Conservation (phyloP, 208 protist species). For the Leishmania aethiopica region DNA sequence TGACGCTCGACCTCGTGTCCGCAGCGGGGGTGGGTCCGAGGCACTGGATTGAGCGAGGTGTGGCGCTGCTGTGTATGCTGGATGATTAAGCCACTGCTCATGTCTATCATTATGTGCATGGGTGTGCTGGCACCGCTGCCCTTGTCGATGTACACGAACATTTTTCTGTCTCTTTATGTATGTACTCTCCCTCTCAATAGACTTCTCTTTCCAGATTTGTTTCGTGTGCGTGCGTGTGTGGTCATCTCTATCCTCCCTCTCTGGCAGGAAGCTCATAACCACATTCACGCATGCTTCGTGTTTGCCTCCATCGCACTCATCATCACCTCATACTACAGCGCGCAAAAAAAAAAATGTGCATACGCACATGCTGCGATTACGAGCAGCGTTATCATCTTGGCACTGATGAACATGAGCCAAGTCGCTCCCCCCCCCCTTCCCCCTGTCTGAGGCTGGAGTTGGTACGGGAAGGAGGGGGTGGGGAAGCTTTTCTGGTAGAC, state of each 20-base stretch:
- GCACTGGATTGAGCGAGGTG: slow-evolving; percentile 93
- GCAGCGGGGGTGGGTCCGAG: slow-evolving; percentile 39
- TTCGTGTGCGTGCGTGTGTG: background rate
- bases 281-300: background rate
- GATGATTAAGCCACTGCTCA: slow-evolving; percentile 64
- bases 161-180: background rate
- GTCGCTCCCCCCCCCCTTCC: background rate
- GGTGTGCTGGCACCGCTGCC: background rate
- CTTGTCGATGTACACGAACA: slow-evolving; percentile 1
- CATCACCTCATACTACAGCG: background rate
- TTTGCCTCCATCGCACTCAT: background rate
- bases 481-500: background rate
- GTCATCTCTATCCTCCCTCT: background rate
- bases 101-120: background rate
- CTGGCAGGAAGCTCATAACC: background rate
- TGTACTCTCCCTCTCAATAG: background rate
- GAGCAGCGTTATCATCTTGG: background rate
- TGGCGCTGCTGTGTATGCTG: slow-evolving; percentile 94
- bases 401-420: background rate
- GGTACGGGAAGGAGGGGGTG: background rate
- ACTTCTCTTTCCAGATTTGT: background rate
- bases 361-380: background rate
- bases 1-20: slow-evolving; percentile 82
- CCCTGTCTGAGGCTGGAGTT: background rate
- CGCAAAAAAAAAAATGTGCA: background rate